Base-by-base conservation (phyloP, 345 rosid genomes). In the Gossypium ekmanianum region DNA sequence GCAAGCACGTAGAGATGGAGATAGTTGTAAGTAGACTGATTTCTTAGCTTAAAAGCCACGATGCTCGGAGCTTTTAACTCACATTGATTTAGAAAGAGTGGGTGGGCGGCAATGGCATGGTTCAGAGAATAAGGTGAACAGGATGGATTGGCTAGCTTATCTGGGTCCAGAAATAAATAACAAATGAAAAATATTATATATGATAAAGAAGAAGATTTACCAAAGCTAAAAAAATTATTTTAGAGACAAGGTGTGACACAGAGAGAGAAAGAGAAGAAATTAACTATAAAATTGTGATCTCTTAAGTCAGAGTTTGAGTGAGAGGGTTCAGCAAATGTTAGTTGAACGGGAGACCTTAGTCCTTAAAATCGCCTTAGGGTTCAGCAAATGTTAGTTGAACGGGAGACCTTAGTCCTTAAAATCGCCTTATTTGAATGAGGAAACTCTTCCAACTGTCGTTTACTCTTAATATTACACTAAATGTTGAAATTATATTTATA, bases 11-110 rank as follows among this genome's bases (percentile, higher is more conserved):
- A 29, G 51, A 47, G 67, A 11, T 24, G 39, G 63, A 11, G 43
- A 61, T 3, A 76, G 75, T 47, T 1, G 13, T 14, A 47, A 77
- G 80, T 74, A 16, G 58, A 73, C 68, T 74, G 81, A 87, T 79
- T 83, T 78, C 88, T 90, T 81, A 76, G 66, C 90, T 90, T 88
- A 71, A 79, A 83, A 86, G 88, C 87, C 90, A 88, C 85, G 89
- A 77, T 80, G 50, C 13, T 85, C 76, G 70, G 58, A 74, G 81
- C 69, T 69, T 79, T 80, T 78, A 74, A 81, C 81, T 74, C 74
- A 79, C 79, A 47, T 2, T 9, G 3, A 47, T 13, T 47, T 14
- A 13, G 51, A 11, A 14, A 24, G 24, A 24, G 51, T 9, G 51
- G 13, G 34, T 29, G 34, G 34, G 34, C 3, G 34, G 34, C 34